Evolutionary conservation across 257 asterid genomes (phyloP).

Genomic region (Cruciata laevipes): DNA sequence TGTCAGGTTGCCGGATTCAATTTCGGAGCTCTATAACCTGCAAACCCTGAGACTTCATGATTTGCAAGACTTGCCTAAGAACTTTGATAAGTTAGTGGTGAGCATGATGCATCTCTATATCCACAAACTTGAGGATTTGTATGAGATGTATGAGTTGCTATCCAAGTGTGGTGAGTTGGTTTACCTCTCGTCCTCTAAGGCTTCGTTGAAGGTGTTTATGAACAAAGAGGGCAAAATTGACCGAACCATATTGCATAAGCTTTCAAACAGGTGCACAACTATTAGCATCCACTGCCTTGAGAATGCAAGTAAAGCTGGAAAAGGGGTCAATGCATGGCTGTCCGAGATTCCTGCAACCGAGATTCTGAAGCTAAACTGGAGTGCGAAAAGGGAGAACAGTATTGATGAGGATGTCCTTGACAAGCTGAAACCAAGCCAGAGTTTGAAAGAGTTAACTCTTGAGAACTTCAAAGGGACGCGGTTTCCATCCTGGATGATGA

Average conservation of each 20-base stretch:
- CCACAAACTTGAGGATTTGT: neutral
- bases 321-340: neutral
- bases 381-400: neutral
- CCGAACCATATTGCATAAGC: neutral
- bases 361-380: neutral
- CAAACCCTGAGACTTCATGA: neutral
- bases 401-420: constrained; percentile 16
- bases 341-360: neutral
- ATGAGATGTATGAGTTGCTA: neutral
- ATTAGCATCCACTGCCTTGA: constrained; percentile 1
- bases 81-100: constrained; percentile 9
- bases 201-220: neutral
- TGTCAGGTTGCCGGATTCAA: neutral
- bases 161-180: neutral
- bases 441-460: constrained; percentile 14
- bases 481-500: constrained; percentile 20
- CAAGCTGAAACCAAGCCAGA: constrained; percentile 19
- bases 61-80: neutral
- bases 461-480: neutral
- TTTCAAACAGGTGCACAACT: neutral
- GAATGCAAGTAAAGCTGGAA: neutral
- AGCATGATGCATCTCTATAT: constrained; percentile 13
- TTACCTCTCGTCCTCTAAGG: neutral
- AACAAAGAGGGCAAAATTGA: neutral
- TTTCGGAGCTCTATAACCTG: neutral